Conservation (phyloP, 495 filamentous ascomycete genomes). For the Pyronema domesticum region DNA sequence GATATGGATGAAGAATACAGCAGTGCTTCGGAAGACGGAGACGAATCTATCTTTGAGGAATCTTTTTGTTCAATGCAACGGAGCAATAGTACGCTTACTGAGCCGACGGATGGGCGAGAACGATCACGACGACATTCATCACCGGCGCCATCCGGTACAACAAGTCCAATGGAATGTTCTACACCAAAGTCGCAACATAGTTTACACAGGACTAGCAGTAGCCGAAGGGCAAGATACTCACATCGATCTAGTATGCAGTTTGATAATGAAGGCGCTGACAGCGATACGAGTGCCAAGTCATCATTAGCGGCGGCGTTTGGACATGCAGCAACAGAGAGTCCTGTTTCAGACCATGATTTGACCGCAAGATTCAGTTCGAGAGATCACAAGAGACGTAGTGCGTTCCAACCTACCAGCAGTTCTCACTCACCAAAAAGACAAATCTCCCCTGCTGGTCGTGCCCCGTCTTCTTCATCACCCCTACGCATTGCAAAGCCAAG, state of each 20-base stretch:
- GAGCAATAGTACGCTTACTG: constrained; percentile 10
- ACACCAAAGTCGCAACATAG: constrained; percentile 79
- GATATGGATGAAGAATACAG: constrained; percentile 28
- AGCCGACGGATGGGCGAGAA: constrained; percentile 9
- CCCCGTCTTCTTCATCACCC: constrained; percentile 61
- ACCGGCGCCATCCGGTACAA: constrained; percentile 54
- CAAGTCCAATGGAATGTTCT: constrained; percentile 76
- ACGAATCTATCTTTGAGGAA: constrained; percentile 20
- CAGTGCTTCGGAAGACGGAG: constrained; percentile 19
- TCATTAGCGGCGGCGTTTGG: constrained; percentile 51
- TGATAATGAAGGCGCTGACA: constrained; percentile 34
- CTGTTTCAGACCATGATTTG: constrained; percentile 67
- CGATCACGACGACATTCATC: constrained; percentile 37
- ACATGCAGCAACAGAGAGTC: constrained; percentile 62
- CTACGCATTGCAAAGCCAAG: constrained; percentile 74
- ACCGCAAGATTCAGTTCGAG: constrained; percentile 44
- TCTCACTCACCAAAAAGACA: constrained; percentile 57
- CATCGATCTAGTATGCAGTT: constrained; percentile 23
- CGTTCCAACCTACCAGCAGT: constrained; percentile 26
- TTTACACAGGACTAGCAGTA: constrained; percentile 28
- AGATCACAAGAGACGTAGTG: constrained; percentile 65
- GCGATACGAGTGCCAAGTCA: constrained; percentile 73
- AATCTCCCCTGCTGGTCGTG: constrained; percentile 58
- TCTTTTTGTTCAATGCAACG: constrained; percentile 20
- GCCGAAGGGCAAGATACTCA: constrained; percentile 8